Evolutionary conservation across 2,329 filamentous ascomycete genomes (phyloP).

Genomic region (Aspergillus luchuensis): DNA sequence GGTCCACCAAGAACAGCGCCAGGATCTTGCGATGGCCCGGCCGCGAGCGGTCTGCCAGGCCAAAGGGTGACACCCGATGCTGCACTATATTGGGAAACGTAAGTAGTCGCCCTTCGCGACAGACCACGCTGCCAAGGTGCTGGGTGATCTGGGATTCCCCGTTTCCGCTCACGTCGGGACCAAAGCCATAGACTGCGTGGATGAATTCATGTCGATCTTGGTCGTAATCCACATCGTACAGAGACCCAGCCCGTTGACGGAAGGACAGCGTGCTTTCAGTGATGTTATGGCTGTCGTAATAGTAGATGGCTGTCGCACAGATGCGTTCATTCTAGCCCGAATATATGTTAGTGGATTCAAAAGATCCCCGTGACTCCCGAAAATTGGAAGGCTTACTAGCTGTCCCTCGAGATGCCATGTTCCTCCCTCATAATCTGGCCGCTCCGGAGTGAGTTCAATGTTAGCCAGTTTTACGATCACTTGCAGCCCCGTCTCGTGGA

Average conservation of each 20-base stretch:
- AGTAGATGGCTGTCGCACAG: slow-evolving; percentile 64
- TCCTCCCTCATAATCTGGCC: slow-evolving; percentile 54
- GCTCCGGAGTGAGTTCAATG: slow-evolving; percentile 61
- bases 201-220: not conserved
- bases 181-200: slow-evolving; percentile 9
- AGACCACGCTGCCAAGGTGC: slow-evolving; percentile 7
- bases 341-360: too few relatives aligned
- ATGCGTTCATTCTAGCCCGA: slow-evolving; percentile 61
- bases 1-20: slow-evolving; percentile 30
- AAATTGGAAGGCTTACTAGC: slow-evolving; percentile 19
- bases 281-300: slow-evolving; percentile 64
- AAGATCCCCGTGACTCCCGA: not conserved
- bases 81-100: slow-evolving; percentile 21
- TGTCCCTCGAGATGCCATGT: slow-evolving; percentile 50
- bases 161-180: not conserved
- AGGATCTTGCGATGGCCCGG: slow-evolving; percentile 32
- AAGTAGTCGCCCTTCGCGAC: slow-evolving; percentile 8
- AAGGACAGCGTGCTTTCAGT: slow-evolving; percentile 56
- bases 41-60: slow-evolving; percentile 22
- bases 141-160: not conserved
- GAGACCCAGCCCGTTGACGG: slow-evolving; percentile 34
- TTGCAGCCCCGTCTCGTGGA: slow-evolving; percentile 37
- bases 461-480: slow-evolving; percentile 64
- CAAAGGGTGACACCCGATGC: slow-evolving; percentile 26
- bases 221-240: not conserved